Evolutionary conservation across 2,329 filamentous ascomycete species (phyloP), one percentile per base, ranked within the genome.

Genomic region (Trichothecium roseum): DNA sequence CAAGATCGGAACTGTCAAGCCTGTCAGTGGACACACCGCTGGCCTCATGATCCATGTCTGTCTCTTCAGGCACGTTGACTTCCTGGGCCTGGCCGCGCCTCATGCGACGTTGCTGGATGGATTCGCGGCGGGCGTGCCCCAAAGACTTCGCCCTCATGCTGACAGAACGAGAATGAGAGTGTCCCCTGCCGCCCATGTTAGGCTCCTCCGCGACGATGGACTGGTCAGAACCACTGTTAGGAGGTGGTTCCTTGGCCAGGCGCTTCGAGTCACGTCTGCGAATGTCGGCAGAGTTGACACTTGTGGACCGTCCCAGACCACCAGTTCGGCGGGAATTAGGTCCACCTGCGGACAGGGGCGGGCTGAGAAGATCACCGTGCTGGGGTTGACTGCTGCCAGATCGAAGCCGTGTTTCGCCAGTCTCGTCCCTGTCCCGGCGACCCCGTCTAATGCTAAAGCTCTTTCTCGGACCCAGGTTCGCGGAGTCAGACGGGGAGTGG

Each of bases 31-130:
- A 80, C 18, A 69, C 57, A 4, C 73, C 72, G 39, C 73, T 78
- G 24, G 66, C 66, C 39, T 77, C 72, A 18, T 85, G 62, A 38
- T 95, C 87, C 33, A 79, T 74, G 51, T 94, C 86, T 0, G 87
- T 94, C 60, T 95, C 91, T 55, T 96, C 89, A 1, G 84, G 84
- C 3, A 95, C 81, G 47, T 91, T 84, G 15, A 79, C 76, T 42
- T 86, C 79, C 37, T 75, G 72, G 12, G 72, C 68, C 39, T 82
- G 81, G 46, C 88, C 84, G 47, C 84, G 72, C 35, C 77, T 74
- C 37, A 79, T 72, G 36, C 89, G 77, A 38, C 89, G 75, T 31
- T 84, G 84, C 59, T 95, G 89, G 37, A 95, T 94, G 55, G 87
- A 94, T 55, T 95, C 89, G 40, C 85, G 74, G 28, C 89, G 76